Base-by-base conservation (phyloP, 768 basidiomycete species). In the Daedaleopsis sinensis region DNA sequence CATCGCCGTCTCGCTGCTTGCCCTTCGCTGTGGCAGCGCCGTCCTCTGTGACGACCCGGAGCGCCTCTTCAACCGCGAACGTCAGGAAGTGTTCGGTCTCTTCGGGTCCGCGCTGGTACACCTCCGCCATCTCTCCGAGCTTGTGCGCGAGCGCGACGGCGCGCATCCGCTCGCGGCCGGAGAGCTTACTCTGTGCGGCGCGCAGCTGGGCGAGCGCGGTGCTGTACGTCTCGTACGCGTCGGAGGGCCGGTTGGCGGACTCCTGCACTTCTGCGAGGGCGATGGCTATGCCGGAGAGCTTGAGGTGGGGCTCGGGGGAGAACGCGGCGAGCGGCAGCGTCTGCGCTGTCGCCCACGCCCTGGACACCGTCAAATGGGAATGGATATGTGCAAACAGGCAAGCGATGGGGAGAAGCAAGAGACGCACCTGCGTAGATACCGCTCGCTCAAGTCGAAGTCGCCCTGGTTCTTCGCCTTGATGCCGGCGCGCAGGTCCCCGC, bases 241-340 rank as follows among this genome's bases (percentile, higher is more conserved):
- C 65, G 35, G 68, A 52, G 1, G 73, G 70, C 11, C 66, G 71
- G 16, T 78, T 71, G 0, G 74, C 71, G 18, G 70, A 68, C 67
- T 88, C 86, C 16, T 84, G 72, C 3, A 87, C 79, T 52, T 83
- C 84, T 2, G 83, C 86, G 49, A 90, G 77, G 3, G 80, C 75
- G 27, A 87, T 80, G 1, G 83, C 89, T 13, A 91, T 83, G 3
- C 90, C 90, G 0, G 88, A 84, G 0, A 83, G 75, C 70, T 90
- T 91, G 58, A 90, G 79, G 57, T 86, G 80, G 0, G 88, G 85
- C 19, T 82, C 76, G 2, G 78, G 61, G 0, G 72, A 65, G 52
- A 82, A 73, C 19, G 49, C 64, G 1, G 73, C 70, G 23, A 73
- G 57, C 0, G 79, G 80, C 5, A 88, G 77, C 0, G 70, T 64